Percentiles rank a stretch among this genome's conserved stretches.
Conservation (phyloP, 2,329 filamentous ascomycete genomes). For the Pezicula rhizophila region DNA sequence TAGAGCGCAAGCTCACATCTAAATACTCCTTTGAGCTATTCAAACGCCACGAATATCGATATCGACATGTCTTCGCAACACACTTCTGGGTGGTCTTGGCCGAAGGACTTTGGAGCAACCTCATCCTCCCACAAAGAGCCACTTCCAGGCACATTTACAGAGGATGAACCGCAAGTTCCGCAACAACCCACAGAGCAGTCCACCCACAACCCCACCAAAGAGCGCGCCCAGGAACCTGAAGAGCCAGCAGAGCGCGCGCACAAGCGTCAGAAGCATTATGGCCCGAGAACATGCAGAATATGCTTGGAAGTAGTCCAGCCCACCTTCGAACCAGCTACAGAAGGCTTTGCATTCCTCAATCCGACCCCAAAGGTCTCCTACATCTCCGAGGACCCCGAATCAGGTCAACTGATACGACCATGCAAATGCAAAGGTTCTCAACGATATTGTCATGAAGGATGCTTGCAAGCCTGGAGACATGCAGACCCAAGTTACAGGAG, state of each 20-base stretch:
- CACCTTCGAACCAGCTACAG: slow-evolving; percentile 48
- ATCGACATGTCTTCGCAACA: not conserved
- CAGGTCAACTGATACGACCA: slow-evolving; percentile 76
- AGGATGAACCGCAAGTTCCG: slow-evolving; percentile 4
- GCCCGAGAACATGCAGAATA: slow-evolving; percentile 76
- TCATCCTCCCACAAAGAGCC: not conserved
- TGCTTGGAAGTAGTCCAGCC: slow-evolving; percentile 68
- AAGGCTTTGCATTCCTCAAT: slow-evolving; percentile 51
- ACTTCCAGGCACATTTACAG: slow-evolving; percentile 9
- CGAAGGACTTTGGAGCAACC: slow-evolving; percentile 6
- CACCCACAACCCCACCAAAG: not conserved
- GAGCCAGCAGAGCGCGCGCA: slow-evolving; percentile 20
- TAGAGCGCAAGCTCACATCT: not conserved
- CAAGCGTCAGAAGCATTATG: slow-evolving; percentile 47
- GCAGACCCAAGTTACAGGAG: slow-evolving; percentile 57
- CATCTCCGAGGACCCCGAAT: slow-evolving; percentile 64
- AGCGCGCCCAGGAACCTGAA: slow-evolving; percentile 12
- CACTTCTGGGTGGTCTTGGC: slow-evolving; percentile 17
- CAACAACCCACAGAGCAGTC: not conserved
- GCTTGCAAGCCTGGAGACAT: slow-evolving; percentile 75
- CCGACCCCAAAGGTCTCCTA: slow-evolving; percentile 57
- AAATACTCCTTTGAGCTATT: not conserved
- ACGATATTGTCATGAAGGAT: slow-evolving; percentile 90
- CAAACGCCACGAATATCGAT: too few relatives aligned
- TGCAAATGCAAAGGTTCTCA: slow-evolving; percentile 92